These are phyloP conservation scores for Mycena indigotica DNA, from an alignment of 768 basidiomycete species.

Conservation along the genomic window DNA sequence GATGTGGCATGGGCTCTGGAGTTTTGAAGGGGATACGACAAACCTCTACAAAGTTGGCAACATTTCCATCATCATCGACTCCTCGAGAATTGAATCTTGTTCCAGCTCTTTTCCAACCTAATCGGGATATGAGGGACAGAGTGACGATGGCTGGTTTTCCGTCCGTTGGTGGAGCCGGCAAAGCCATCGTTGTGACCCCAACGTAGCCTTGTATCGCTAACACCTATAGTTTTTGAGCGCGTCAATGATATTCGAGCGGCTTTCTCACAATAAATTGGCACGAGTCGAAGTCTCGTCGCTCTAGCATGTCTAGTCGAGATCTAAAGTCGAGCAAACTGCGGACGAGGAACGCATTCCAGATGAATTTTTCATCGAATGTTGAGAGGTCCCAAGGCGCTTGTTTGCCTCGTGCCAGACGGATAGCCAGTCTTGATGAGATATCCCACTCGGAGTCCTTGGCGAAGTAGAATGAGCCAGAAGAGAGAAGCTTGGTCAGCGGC, in stretches of 20 bases:
- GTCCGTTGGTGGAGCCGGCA: conserved; percentile 73
- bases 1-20: conserved; percentile 18
- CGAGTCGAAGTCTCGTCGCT: conserved; percentile 74
- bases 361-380: conserved; percentile 81
- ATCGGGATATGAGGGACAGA: conserved; percentile 78
- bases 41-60: conserved; percentile 96
- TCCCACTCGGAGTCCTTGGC: conserved; percentile 85
- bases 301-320: conserved; percentile 67
- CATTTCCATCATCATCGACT: conserved; percentile 92
- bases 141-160: conserved; percentile 75
- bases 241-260: conserved; percentile 12
- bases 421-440: conserved; percentile 78
- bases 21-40: conserved; percentile 23
- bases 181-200: conserved; percentile 76
- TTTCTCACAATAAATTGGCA: conserved; percentile 81
- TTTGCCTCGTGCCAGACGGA: conserved; percentile 60
- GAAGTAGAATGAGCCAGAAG: conserved; percentile 93
- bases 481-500: conserved; percentile 87
- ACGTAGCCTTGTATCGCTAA: conserved; percentile 94
- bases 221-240: conserved; percentile 47
- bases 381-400: conserved; percentile 48
- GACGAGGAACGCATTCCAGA: conserved; percentile 95
- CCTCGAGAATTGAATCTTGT: conserved; percentile 97
- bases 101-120: conserved; percentile 94
- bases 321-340: conserved; percentile 88